phyloP scores from a whole-genome alignment of 1,284 basidiomycete species.

The Apiotrichum gamsii region DNA sequence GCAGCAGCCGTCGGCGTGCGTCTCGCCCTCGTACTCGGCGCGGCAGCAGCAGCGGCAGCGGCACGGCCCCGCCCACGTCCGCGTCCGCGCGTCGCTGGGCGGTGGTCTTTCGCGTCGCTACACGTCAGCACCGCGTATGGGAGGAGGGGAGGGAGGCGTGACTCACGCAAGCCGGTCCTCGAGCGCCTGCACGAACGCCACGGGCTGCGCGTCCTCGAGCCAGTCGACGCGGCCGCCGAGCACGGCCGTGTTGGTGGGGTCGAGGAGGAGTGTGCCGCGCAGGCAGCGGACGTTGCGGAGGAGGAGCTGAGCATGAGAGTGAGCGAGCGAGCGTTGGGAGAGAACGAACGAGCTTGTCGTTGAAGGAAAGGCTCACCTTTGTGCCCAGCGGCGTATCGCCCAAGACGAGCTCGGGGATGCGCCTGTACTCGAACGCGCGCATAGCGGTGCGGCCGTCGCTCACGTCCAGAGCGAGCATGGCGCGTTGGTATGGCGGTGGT shows the following conservation, averaged over 20 bases:
- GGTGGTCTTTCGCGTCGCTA: too few species aligned
- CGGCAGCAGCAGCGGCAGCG: neutral
- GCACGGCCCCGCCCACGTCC: neutral
- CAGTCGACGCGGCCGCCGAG: conserved; percentile 34
- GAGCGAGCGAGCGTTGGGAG: neutral
- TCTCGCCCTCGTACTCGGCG: too few species aligned
- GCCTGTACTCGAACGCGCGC: conserved; percentile 42
- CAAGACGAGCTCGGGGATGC: conserved; percentile 29
- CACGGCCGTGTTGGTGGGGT: conserved; percentile 33
- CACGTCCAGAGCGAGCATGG: conserved; percentile 41
- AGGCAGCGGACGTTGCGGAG: conserved; percentile 34
- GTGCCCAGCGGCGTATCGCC: conserved; percentile 42
- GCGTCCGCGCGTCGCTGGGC: neutral
- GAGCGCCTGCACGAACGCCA: conserved; percentile 27
- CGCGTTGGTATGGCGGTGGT: conserved; percentile 42
- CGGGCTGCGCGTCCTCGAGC: conserved; percentile 33
- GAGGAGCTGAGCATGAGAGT: conserved; percentile 27
- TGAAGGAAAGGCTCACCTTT: conserved; percentile 27
- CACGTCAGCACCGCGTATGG: too few species aligned
- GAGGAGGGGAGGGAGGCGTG: neutral
- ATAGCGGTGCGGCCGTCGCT: conserved; percentile 38
- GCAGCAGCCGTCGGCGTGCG: neutral
- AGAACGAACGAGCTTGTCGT: neutral
- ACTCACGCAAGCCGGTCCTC: conserved; percentile 24
- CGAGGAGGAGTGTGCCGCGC: conserved; percentile 35